Evolutionary conservation across 352 stramenopile species (phyloP).

Genomic region (Phytophthora cryptogea): DNA sequence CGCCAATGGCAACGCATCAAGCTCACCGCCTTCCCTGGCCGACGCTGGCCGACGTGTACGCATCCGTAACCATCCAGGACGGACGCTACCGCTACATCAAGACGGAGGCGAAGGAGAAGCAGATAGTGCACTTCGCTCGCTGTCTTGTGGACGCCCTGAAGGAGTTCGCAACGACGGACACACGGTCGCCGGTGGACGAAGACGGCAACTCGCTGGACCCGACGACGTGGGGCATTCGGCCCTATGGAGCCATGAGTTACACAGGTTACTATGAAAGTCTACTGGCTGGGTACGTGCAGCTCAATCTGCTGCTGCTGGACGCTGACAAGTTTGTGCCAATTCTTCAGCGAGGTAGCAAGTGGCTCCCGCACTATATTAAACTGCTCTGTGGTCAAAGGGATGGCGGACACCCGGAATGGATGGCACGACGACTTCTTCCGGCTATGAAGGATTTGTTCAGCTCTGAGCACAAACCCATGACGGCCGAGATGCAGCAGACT

Average conservation of each 20-base stretch:
- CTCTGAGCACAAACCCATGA: slow-evolving; percentile 22
- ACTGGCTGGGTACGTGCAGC: slow-evolving; percentile 32
- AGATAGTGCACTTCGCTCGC: slow-evolving; percentile 30
- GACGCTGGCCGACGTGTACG: slow-evolving; percentile 24
- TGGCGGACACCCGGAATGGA: slow-evolving; percentile 22
- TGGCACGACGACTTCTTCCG: slow-evolving; percentile 12
- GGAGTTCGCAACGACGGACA: slow-evolving; percentile 33
- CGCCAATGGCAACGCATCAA: slow-evolving; percentile 19
- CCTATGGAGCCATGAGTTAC: slow-evolving; percentile 4
- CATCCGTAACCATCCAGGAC: slow-evolving; percentile 2
- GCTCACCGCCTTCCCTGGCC: slow-evolving; percentile 36
- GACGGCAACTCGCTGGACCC: slow-evolving; percentile 29
- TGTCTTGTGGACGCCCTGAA: slow-evolving; percentile 29
- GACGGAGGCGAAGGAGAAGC: slow-evolving; percentile 25
- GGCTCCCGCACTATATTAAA: slow-evolving; percentile 9
- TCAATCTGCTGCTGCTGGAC: slow-evolving; percentile 42
- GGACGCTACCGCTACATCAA: slow-evolving; percentile 8
- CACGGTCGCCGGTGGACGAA: slow-evolving; percentile 22
- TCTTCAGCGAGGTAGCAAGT: slow-evolving; percentile 17
- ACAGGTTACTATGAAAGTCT: slow-evolving; percentile 33
- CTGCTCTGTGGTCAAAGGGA: slow-evolving; percentile 25
- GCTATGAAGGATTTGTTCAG: slow-evolving; percentile 1
- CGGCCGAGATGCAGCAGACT: slow-evolving; percentile 19
- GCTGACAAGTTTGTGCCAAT: slow-evolving; percentile 24
- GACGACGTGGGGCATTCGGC: slow-evolving; percentile 25